phyloP scores from a whole-genome alignment of 108 stramenopile species.

The Nitzschia inconspicua region DNA sequence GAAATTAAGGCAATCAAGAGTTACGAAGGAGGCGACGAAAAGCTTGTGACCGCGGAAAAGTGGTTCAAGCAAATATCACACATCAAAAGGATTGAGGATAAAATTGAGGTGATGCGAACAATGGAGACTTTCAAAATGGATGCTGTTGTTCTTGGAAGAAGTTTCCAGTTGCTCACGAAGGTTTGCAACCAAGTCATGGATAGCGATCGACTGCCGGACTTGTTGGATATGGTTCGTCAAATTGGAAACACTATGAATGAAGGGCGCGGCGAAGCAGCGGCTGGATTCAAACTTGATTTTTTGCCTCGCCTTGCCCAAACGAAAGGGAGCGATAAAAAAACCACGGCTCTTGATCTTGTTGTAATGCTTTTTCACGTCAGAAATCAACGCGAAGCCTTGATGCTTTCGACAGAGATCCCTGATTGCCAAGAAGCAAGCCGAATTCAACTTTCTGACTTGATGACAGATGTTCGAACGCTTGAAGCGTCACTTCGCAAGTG shows the following conservation, averaged over 20 bases:
- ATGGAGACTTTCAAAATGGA: constrained; percentile 72
- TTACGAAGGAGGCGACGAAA: constrained; percentile 60
- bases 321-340: constrained; percentile 92
- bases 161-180: constrained; percentile 52
- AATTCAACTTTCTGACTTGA: constrained; percentile 62
- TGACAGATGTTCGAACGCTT: constrained; percentile 51
- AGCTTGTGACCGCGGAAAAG: constrained; percentile 70
- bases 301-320: constrained; percentile 87
- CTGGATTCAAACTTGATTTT: constrained; percentile 93
- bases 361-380: constrained; percentile 75
- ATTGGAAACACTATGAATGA: constrained; percentile 94
- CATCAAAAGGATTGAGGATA: constrained; percentile 72
- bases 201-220: constrained; percentile 71
- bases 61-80: constrained; percentile 71
- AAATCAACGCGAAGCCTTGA: constrained; percentile 53
- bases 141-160: constrained; percentile 43
- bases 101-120: constrained; percentile 71
- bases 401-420: constrained; percentile 61
- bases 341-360: constrained; percentile 92
- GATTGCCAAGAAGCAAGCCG: constrained; percentile 66
- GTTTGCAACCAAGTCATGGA: constrained; percentile 79
- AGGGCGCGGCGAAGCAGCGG: constrained; percentile 77
- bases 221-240: constrained; percentile 83
- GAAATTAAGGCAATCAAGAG: constrained; percentile 66
- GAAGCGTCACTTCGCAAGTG: constrained; percentile 50